Percentiles rank a stretch among this genome's conserved stretches.
Conservation (phyloP, 371 early-diverging fungal genomes). For the Rhizopus microsporus region DNA sequence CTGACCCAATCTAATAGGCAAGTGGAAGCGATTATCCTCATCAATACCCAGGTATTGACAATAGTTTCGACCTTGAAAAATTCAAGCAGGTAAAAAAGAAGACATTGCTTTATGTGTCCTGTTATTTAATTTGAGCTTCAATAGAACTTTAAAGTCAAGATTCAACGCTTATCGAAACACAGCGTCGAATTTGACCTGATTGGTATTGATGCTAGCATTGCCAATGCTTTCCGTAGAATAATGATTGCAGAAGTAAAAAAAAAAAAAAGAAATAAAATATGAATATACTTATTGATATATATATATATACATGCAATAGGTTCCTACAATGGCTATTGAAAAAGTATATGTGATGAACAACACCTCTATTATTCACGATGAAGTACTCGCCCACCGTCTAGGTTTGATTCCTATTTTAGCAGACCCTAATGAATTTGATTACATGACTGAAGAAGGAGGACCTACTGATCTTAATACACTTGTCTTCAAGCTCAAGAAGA, state of each 20-base stretch:
- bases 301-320: conserved; percentile 36
- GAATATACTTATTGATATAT: background rate
- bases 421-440: conserved; percentile 81
- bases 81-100: conserved; percentile 59
- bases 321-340: conserved; percentile 98
- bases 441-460: conserved; percentile 67
- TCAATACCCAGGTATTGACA: conserved; percentile 60
- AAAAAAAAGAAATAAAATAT: background rate
- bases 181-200: conserved; percentile 95
- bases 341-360: conserved; percentile 95
- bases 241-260: conserved; percentile 86
- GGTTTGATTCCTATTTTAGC: conserved; percentile 96
- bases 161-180: conserved; percentile 64
- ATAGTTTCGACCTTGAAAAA: conserved; percentile 59
- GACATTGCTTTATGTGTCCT: background rate
- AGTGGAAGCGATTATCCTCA: conserved; percentile 67
- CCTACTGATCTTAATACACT: conserved; percentile 94
- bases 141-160: conserved; percentile 69
- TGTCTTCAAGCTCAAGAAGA: conserved; percentile 83
- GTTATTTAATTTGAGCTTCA: background rate
- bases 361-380: conserved; percentile 96
- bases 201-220: conserved; percentile 92
- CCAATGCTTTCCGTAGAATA: conserved; percentile 96
- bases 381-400: conserved; percentile 96
- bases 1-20: conserved; percentile 38